Percentiles rank a stretch among this genome's conserved stretches.
Conservation (phyloP, 2,329 filamentous ascomycete genomes). For the Epichloe festucae region DNA sequence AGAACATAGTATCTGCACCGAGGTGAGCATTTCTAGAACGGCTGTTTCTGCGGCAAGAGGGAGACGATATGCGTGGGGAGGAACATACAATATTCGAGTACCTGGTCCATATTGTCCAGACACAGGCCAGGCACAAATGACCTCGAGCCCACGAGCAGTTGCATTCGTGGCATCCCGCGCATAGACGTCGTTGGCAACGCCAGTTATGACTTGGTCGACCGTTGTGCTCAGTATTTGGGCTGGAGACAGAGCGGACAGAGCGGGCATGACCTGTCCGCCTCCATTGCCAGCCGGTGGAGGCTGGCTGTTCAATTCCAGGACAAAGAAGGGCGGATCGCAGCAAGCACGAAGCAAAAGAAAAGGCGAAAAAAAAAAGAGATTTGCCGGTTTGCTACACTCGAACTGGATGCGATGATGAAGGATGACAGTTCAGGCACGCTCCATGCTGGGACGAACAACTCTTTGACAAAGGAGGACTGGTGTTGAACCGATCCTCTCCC, state of each 20-base stretch:
- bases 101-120: slow-evolving; percentile 45
- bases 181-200: neutral
- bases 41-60: neutral
- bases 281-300: neutral
- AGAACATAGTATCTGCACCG: slow-evolving; percentile 46
- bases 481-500: too few species aligned
- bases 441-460: too few species aligned
- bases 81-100: slow-evolving; percentile 34
- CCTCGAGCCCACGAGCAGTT: slow-evolving; percentile 17
- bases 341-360: neutral
- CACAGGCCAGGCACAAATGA: slow-evolving; percentile 44
- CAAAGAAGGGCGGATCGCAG: neutral
- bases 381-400: neutral
- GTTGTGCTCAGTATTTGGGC: neutral
- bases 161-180: neutral
- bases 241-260: slow-evolving; percentile 3
- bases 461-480: too few species aligned
- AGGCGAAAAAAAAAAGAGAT: neutral
- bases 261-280: slow-evolving; percentile 3
- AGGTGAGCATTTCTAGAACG: neutral
- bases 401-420: neutral
- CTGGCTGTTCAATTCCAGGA: neutral
- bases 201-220: neutral
- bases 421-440: neutral
- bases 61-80: neutral